phyloP scores from a whole-genome alignment of 2,329 filamentous ascomycete genomes.

The Cercospora sp. region DNA sequence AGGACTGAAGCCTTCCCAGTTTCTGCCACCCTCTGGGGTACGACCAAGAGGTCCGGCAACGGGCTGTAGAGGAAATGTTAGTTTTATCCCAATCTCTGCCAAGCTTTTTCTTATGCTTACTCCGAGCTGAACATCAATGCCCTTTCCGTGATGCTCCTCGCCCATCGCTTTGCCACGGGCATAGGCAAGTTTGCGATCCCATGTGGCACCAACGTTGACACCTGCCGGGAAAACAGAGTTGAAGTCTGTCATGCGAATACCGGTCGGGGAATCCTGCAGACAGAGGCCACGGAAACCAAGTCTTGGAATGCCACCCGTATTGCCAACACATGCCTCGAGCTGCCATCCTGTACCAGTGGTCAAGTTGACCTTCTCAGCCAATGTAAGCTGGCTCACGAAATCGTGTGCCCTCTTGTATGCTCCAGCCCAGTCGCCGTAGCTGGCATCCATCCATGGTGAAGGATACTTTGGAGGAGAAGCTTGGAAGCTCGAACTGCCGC shows the following conservation, averaged over 20 bases:
- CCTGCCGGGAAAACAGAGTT: constrained; percentile 47
- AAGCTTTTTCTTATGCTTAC: constrained; percentile 10
- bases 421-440: constrained; percentile 48
- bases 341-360: constrained; percentile 51
- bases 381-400: constrained; percentile 38
- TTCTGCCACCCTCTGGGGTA: constrained; percentile 29
- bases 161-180: constrained; percentile 39
- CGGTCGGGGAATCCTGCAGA: constrained; percentile 46
- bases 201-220: constrained; percentile 48
- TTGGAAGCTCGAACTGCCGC: constrained; percentile 31
- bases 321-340: constrained; percentile 40
- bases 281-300: constrained; percentile 45
- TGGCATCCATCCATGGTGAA: constrained; percentile 33
- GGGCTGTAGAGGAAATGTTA: constrained; percentile 42
- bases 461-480: constrained; percentile 33
- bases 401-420: constrained; percentile 37
- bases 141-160: constrained; percentile 38
- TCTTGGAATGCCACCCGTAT: constrained; percentile 39
- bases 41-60: constrained; percentile 59
- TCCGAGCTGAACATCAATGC: constrained; percentile 66
- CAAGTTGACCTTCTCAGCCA: constrained; percentile 40
- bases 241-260: constrained; percentile 44
- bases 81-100: not conserved
- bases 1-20: constrained; percentile 62
- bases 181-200: constrained; percentile 42